Conservation (phyloP, 2,329 filamentous ascomycete genomes). For the Bipolaris bicolor region DNA sequence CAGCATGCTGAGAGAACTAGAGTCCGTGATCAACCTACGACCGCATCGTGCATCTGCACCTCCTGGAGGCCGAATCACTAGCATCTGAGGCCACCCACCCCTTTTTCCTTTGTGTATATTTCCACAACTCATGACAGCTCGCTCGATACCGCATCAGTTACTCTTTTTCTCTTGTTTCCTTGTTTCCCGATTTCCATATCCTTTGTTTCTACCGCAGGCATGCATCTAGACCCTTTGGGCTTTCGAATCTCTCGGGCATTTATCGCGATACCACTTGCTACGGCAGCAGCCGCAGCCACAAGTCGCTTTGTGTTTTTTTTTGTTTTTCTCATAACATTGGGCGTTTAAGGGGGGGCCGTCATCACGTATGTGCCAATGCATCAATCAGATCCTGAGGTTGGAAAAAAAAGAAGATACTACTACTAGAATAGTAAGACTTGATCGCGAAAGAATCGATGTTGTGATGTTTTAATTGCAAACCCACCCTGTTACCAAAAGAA, state of each 20-base stretch:
- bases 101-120: constrained; percentile 14
- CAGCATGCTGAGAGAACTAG: constrained; percentile 90
- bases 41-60: constrained; percentile 35
- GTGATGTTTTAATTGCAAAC: constrained; percentile 1
- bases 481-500: neutral
- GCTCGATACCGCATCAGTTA: constrained; percentile 14
- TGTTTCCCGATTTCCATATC: constrained; percentile 8
- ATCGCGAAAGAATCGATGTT: too few relatives aligned
- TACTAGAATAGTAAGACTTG: too few relatives aligned
- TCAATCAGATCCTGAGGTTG: too few relatives aligned
- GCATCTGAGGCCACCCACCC: constrained; percentile 31
- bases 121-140: constrained; percentile 22
- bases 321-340: constrained; percentile 1
- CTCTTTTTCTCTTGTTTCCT: constrained; percentile 2
- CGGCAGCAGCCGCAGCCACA: constrained; percentile 13
- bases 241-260: constrained; percentile 16
- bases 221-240: constrained; percentile 3
- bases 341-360: too few relatives aligned
- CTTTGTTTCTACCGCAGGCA: constrained; percentile 1
- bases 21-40: constrained; percentile 73
- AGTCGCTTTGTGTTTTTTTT: neutral
- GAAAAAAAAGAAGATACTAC: too few relatives aligned
- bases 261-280: constrained; percentile 24
- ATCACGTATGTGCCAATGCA: too few relatives aligned
- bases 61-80: constrained; percentile 38